These are phyloP conservation scores for Microbotryum saponariae DNA, from an alignment of 1,284 basidiomycete species.

Conservation along the genomic window DNA sequence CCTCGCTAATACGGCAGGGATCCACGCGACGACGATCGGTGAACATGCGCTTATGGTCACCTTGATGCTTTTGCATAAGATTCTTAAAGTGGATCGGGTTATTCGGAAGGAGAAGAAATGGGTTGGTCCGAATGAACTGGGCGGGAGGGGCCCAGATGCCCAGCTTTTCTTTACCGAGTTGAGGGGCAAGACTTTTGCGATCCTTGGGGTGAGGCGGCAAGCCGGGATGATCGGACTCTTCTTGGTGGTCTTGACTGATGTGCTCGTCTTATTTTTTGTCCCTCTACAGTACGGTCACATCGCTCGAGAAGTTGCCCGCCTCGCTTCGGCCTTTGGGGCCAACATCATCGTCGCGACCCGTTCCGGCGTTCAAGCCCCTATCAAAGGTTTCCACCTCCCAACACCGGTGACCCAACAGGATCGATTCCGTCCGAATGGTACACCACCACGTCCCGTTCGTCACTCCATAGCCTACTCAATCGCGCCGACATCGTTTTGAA, in stretches of 20 bases:
- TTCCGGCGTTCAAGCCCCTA: conserved; percentile 11
- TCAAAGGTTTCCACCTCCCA: conserved; percentile 28
- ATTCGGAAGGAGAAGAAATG: conserved; percentile 2
- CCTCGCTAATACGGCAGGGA: conserved; percentile 21
- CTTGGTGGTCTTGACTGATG: no score
- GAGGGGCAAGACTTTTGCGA: no score
- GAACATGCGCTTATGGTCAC: conserved; percentile 18
- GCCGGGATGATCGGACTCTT: not conserved
- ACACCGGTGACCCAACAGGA: conserved; percentile 35
- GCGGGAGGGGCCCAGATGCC: not conserved
- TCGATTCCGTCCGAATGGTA: conserved; percentile 13
- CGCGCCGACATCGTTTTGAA: conserved; percentile 32
- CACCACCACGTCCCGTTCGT: not conserved
- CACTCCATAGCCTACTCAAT: conserved; percentile 18
- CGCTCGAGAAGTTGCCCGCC: conserved; percentile 19
- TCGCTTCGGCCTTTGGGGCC: conserved; percentile 12
- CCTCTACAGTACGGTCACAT: conserved; percentile 16
- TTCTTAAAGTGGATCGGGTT: conserved; percentile 36
- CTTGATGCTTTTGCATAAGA: conserved; percentile 5
- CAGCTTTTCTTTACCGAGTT: no score
- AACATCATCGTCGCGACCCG: conserved; percentile 18
- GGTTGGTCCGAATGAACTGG: conserved; percentile 13
- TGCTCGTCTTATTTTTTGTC: no score
- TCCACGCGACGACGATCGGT: conserved; percentile 22
- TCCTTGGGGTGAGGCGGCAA: no score